These are phyloP conservation scores for Coniochaeta ligniaria DNA, from an alignment of 2,329 filamentous ascomycete species.

Conservation along the genomic window DNA sequence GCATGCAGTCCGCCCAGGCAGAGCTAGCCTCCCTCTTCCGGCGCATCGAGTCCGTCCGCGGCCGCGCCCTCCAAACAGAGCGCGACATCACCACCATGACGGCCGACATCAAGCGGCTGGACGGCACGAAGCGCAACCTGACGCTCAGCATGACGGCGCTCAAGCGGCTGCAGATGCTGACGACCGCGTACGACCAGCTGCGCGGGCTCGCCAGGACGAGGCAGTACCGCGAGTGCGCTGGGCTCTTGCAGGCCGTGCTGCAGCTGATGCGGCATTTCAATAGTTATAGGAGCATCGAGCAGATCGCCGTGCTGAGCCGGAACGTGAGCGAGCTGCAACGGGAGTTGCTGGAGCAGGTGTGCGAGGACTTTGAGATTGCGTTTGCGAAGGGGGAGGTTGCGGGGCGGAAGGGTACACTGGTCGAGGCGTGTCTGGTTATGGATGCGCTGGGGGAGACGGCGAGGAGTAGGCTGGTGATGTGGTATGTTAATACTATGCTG, in stretches of 20 bases:
- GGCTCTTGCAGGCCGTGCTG: conserved; percentile 86
- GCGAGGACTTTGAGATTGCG: conserved; percentile 93
- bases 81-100: conserved; percentile 98
- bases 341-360: conserved; percentile 93
- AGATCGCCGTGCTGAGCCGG: conserved; percentile 87
- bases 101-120: conserved; percentile 93
- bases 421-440: conserved; percentile 88
- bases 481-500: conserved; percentile 97
- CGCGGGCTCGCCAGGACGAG: conserved; percentile 73
- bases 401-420: conserved; percentile 60
- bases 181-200: conserved; percentile 96
- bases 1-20: conserved; percentile 84
- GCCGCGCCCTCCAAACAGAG: conserved; percentile 85
- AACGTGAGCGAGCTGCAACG: conserved; percentile 91
- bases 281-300: conserved; percentile 93
- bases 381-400: conserved; percentile 84
- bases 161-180: conserved; percentile 96
- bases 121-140: conserved; percentile 93
- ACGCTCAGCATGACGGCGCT: conserved; percentile 96
- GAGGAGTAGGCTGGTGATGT: conserved; percentile 73
- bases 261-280: conserved; percentile 99
- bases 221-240: conserved; percentile 92
- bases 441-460: conserved; percentile 89
- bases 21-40: conserved; percentile 86
- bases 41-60: conserved; percentile 89